These are phyloP conservation scores for Tephrocybe sp. DNA, from an alignment of 768 basidiomycete species.

Conservation along the genomic window DNA sequence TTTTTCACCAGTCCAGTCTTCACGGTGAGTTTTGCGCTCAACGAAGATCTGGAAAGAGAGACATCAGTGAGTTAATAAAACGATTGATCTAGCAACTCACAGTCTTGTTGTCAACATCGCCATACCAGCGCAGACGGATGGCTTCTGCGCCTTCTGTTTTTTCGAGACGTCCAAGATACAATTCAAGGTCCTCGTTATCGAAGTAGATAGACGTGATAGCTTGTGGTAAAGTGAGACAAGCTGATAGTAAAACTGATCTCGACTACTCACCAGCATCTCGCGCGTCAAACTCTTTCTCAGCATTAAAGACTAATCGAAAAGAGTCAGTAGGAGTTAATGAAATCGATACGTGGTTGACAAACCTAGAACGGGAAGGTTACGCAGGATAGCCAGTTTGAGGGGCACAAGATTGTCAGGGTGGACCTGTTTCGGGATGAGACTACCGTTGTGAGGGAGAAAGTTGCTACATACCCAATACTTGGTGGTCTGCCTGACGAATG, in stretches of 20 bases:
- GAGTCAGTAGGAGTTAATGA: background rate
- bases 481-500: slow-evolving; percentile 97
- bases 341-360: background rate
- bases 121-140: slow-evolving; percentile 96
- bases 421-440: slow-evolving; percentile 37
- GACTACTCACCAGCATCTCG: slow-evolving; percentile 73
- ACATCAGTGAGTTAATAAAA: no score
- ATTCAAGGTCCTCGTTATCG: slow-evolving; percentile 92
- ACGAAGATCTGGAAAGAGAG: slow-evolving; percentile 68
- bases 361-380: slow-evolving; percentile 94
- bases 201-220: slow-evolving; percentile 98
- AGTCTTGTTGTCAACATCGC: slow-evolving; percentile 78
- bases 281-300: slow-evolving; percentile 87
- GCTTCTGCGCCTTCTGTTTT: slow-evolving; percentile 99
- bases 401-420: slow-evolving; percentile 95
- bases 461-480: slow-evolving; percentile 88
- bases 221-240: slow-evolving; percentile 14
- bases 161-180: slow-evolving; percentile 95
- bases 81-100: slow-evolving; percentile 48
- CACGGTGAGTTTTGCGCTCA: slow-evolving; percentile 89
- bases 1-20: slow-evolving; percentile 99
- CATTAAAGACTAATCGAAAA: slow-evolving; percentile 77
- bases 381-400: slow-evolving; percentile 89
- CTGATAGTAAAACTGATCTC: background rate
- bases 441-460: background rate